A percentile compares a stretch with the other conserved stretches of the same genome.
phyloP scores from a whole-genome alignment of 2,329 filamentous ascomycete genomes.

The Sphaerostilbella broomeana region DNA sequence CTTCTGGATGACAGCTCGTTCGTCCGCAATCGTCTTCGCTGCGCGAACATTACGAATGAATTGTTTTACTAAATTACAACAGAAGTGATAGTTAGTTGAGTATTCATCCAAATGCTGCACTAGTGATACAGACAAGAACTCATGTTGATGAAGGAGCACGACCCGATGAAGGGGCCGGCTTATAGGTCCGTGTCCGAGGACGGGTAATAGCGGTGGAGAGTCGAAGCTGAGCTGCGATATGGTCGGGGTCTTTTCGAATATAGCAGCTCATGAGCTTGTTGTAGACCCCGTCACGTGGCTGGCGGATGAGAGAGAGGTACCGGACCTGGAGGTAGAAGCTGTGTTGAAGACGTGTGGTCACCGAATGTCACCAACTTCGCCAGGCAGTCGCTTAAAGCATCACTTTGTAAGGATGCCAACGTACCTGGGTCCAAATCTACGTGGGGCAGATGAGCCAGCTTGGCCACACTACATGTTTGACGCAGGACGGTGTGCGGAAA shows the following conservation, averaged over 20 bases:
- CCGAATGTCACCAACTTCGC: slow-evolving; percentile 5
- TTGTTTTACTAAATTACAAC: slow-evolving; percentile 99
- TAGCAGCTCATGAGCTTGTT: background rate
- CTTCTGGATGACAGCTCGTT: slow-evolving; percentile 96
- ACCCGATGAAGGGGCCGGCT: slow-evolving; percentile 27
- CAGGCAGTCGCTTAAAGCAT: slow-evolving; percentile 2
- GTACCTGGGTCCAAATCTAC: slow-evolving; percentile 8
- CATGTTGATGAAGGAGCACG: slow-evolving; percentile 28
- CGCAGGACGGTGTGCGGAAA: slow-evolving; percentile 4
- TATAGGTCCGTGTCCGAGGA: slow-evolving; percentile 20
- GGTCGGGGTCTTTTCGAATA: background rate
- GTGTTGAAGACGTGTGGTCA: slow-evolving; percentile 1
- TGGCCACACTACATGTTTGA: slow-evolving; percentile 1
- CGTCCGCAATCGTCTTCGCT: slow-evolving; percentile 97
- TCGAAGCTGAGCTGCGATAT: background rate
- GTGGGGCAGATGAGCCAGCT: slow-evolving; percentile 13
- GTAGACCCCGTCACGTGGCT: background rate
- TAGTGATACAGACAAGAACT: slow-evolving; percentile 28
- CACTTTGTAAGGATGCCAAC: slow-evolving; percentile 2
- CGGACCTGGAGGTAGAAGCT: slow-evolving; percentile 2
- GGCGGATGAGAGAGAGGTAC: background rate
- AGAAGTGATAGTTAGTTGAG: too few relatives aligned
- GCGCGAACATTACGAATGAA: slow-evolving; percentile 99
- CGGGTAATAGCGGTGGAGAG: slow-evolving; percentile 9
- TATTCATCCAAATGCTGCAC: too few relatives aligned